A percentile compares a stretch with the other conserved stretches of the same genome.
Conservation (phyloP, 768 basidiomycete species). For the Lactarius evosmus region DNA sequence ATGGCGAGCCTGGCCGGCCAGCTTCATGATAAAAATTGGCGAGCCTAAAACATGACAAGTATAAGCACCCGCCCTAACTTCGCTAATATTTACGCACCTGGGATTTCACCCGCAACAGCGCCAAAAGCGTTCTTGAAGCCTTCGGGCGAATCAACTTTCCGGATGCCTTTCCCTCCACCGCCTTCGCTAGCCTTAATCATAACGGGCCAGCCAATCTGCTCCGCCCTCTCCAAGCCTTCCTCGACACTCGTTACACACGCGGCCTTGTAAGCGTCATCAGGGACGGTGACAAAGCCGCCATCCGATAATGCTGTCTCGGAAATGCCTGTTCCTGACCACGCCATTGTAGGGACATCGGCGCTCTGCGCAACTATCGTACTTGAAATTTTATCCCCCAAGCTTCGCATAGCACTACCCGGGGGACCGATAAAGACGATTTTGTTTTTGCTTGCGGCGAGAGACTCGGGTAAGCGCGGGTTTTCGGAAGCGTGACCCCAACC, state of each 20-base stretch:
- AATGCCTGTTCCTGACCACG: slow-evolving; percentile 97
- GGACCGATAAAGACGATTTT: slow-evolving; percentile 99
- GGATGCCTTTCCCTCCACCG: slow-evolving; percentile 98
- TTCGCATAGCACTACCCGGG: slow-evolving; percentile 98
- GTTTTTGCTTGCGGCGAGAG: slow-evolving; percentile 84
- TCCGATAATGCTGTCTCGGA: slow-evolving; percentile 79
- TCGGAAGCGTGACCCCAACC: slow-evolving; percentile 99
- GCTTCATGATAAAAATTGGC: slow-evolving; percentile 99
- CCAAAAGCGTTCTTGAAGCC: slow-evolving; percentile 92
- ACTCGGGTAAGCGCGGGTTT: slow-evolving; percentile 94
- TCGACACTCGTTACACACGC: slow-evolving; percentile 89
- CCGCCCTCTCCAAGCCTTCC: slow-evolving; percentile 78
- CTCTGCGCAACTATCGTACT: slow-evolving; percentile 99
- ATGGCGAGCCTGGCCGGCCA: slow-evolving; percentile 95
- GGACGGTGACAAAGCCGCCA: slow-evolving; percentile 90
- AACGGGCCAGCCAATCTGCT: slow-evolving; percentile 91
- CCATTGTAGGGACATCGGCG: slow-evolving; percentile 95
- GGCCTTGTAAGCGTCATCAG: slow-evolving; percentile 80
- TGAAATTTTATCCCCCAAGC: slow-evolving; percentile 98
- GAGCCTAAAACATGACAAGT: slow-evolving; percentile 55
- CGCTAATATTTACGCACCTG: slow-evolving; percentile 53
- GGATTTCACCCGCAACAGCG: slow-evolving; percentile 94
- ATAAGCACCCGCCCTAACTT: slow-evolving; percentile 13
- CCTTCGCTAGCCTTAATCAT: slow-evolving; percentile 99
- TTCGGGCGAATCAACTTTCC: slow-evolving; percentile 85